Percentiles rank a stretch among this genome's conserved stretches.
Evolutionary conservation across 768 basidiomycete genomes (phyloP).

Genomic region (Tylopilus subfusipes): DNA sequence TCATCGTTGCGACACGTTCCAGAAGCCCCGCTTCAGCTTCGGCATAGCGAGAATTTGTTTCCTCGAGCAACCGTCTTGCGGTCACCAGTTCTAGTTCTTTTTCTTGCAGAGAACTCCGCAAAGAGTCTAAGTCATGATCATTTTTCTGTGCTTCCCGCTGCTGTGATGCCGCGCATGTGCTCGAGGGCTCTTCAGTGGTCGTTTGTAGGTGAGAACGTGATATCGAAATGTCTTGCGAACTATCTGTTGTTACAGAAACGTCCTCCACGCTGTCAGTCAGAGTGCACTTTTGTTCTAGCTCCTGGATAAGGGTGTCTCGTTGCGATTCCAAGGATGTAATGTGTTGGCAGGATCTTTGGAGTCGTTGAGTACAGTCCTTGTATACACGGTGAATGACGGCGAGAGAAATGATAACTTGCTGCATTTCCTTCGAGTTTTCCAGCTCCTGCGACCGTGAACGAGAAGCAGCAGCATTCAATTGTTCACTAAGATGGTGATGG

Average conservation of each 20-base stretch:
- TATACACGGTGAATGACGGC: constrained; percentile 22
- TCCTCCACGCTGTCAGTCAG: constrained; percentile 8
- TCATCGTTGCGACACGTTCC: constrained; percentile 27
- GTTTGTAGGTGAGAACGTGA: background rate
- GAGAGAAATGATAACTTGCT: constrained; percentile 22
- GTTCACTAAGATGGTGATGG: constrained; percentile 9
- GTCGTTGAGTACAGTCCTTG: constrained; percentile 11
- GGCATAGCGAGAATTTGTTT: constrained; percentile 34
- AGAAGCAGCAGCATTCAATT: constrained; percentile 2
- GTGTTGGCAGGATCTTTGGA: constrained; percentile 7
- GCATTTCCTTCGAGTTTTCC: constrained; percentile 9
- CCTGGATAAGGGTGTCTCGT: constrained; percentile 11
- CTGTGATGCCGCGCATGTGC: background rate
- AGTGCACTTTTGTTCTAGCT: constrained; percentile 10
- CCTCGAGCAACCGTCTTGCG: constrained; percentile 32
- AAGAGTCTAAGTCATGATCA: constrained; percentile 31
- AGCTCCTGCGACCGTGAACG: constrained; percentile 12
- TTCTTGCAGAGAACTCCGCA: constrained; percentile 38
- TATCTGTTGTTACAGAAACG: background rate
- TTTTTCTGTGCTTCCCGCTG: constrained; percentile 1
- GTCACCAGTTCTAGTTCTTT: constrained; percentile 35
- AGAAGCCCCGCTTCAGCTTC: constrained; percentile 31
- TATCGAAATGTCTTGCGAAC: background rate
- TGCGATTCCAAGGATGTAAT: constrained; percentile 18
- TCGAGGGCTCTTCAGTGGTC: background rate